Conservation (phyloP, 106 monocot species). For the Acorus gramineus region DNA sequence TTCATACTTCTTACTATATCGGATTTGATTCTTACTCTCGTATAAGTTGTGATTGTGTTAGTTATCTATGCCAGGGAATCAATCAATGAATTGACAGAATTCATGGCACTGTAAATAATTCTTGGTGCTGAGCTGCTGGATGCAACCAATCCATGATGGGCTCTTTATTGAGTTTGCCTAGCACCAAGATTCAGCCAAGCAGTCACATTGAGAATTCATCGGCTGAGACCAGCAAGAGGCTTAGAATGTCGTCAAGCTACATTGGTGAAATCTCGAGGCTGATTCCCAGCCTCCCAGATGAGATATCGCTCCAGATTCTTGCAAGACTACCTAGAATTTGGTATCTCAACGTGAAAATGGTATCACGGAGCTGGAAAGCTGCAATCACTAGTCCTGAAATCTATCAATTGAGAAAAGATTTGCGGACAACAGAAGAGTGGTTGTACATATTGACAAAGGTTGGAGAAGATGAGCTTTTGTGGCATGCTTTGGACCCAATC, state of each 20-base stretch:
- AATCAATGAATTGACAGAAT: too few species aligned
- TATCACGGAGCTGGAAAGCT: slow-evolving; percentile 55
- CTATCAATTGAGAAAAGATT: slow-evolving; percentile 53
- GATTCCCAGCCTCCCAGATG: slow-evolving; percentile 66
- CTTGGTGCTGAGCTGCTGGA: not conserved
- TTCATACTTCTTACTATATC: too few species aligned
- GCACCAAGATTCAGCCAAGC: not conserved
- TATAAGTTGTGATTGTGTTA: too few species aligned
- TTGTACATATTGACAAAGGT: slow-evolving; percentile 57
- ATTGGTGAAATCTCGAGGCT: slow-evolving; percentile 27
- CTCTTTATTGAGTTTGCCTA: slow-evolving; percentile 34
- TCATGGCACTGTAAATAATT: not conserved
- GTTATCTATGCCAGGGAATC: too few species aligned
- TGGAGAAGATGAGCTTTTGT: slow-evolving; percentile 34
- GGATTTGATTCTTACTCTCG: too few species aligned
- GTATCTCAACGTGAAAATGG: slow-evolving; percentile 46
- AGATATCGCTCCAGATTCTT: slow-evolving; percentile 75
- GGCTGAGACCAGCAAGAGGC: slow-evolving; percentile 42
- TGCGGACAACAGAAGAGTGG: slow-evolving; percentile 72
- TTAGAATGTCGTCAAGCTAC: slow-evolving; percentile 30
- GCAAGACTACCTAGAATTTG: slow-evolving; percentile 59
- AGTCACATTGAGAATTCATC: slow-evolving; percentile 1
- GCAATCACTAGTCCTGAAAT: slow-evolving; percentile 52
- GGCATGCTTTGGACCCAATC: slow-evolving; percentile 71
- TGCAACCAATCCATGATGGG: slow-evolving; percentile 24